Percentiles rank a stretch among this genome's conserved stretches.
These are phyloP conservation scores for Moricandia arvensis DNA, from an alignment of 345 rosid species.

Conservation along the genomic window DNA sequence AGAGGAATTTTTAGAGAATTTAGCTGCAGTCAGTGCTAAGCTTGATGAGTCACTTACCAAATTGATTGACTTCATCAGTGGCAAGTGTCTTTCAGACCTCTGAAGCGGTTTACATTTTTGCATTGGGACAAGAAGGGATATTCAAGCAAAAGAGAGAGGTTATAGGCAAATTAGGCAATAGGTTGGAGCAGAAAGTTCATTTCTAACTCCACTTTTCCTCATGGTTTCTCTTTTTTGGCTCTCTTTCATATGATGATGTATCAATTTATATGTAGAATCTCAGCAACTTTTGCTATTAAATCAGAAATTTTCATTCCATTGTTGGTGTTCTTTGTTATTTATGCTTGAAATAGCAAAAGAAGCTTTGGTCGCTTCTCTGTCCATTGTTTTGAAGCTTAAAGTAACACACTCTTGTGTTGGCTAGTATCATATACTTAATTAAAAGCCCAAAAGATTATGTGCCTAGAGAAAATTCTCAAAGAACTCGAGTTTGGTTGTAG, in stretches of 20 bases:
- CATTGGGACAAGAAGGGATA: not conserved
- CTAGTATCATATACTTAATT: not conserved
- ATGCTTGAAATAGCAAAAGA: not conserved
- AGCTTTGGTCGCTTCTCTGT: not conserved
- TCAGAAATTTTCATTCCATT: not conserved
- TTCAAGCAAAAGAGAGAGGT: not conserved
- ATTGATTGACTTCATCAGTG: conserved; percentile 63
- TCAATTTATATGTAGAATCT: conserved; percentile 14
- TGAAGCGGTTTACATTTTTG: conserved; percentile 33
- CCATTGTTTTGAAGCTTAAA: conserved; percentile 6
- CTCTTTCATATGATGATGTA: not conserved
- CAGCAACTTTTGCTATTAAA: conserved; percentile 5
- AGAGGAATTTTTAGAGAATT: conserved; percentile 76
- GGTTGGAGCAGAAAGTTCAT: not conserved
- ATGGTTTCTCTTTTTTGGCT: not conserved
- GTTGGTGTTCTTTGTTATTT: conserved; percentile 5
- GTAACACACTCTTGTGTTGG: not conserved
- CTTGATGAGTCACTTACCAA: conserved; percentile 56
- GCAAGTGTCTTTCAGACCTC: conserved; percentile 73
- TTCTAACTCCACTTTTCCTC: not conserved
- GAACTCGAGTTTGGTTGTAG: conserved; percentile 4
- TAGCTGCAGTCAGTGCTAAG: conserved; percentile 61
- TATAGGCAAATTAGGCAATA: not conserved
- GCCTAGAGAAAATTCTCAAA: not conserved
- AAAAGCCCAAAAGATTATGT: conserved; percentile 7